Evolutionary conservation across 805 yeast species (phyloP).

Genomic region (Starmera dryadoides): DNA sequence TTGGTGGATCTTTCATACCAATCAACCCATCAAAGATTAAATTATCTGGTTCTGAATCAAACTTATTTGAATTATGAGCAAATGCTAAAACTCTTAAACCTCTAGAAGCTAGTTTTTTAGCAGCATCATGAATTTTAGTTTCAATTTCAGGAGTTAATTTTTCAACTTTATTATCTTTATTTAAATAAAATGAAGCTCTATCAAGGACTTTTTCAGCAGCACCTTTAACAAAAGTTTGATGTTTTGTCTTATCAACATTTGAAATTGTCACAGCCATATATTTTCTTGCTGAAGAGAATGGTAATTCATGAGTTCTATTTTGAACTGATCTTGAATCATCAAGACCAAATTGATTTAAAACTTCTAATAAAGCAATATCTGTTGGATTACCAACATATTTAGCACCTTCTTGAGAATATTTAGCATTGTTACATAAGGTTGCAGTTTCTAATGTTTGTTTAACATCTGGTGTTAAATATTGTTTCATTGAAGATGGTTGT

Average conservation of each 20-base stretch:
- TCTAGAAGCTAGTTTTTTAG: constrained; percentile 62
- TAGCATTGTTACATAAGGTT: constrained; percentile 68
- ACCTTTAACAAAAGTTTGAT: constrained; percentile 75
- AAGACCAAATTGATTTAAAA: constrained; percentile 59
- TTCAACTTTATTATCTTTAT: constrained; percentile 50
- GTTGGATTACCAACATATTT: constrained; percentile 88
- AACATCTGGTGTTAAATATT: constrained; percentile 48
- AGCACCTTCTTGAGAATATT: constrained; percentile 59
- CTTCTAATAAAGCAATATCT: constrained; percentile 84
- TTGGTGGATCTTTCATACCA: constrained; percentile 98
- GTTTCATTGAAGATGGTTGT: constrained; percentile 29
- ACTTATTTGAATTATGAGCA: constrained; percentile 44
- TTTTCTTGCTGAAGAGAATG: constrained; percentile 80
- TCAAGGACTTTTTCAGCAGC: constrained; percentile 73
- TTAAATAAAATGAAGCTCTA: constrained; percentile 52
- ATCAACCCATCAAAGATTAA: constrained; percentile 78
- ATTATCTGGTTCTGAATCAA: constrained; percentile 42
- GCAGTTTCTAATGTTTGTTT: constrained; percentile 54
- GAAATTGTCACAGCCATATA: constrained; percentile 81
- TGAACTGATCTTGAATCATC: constrained; percentile 60
- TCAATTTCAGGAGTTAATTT: constrained; percentile 47
- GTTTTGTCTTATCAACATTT: constrained; percentile 47
- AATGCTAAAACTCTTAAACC: constrained; percentile 85
- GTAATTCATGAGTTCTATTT: constrained; percentile 62
- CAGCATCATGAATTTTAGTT: constrained; percentile 44